Base-by-base conservation (phyloP, 768 basidiomycete genomes). In the Lentinula guzmanii region DNA sequence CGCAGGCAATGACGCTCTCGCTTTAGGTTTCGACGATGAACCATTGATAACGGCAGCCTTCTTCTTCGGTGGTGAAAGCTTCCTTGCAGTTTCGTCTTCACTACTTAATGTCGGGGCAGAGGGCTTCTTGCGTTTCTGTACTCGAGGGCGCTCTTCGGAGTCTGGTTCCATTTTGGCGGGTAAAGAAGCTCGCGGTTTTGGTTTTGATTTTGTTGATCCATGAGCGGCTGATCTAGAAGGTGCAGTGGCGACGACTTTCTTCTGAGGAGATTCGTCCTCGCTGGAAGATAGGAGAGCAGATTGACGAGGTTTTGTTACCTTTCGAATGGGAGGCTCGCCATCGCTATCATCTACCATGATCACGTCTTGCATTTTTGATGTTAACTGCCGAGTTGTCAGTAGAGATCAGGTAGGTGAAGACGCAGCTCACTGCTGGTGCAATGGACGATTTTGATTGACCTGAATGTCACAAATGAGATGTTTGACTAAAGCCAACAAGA, bases 61-160 rank as follows among this genome's bases (percentile, higher is more conserved):
- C 69, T 75, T 75, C 66, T 63, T 70, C 4, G 71, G 70, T 16
- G 57, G 18, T 43, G 37, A 28, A 2, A 62, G 31, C 1, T 50
- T 28, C 24, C 41, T 28, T 11, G 63, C 62, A 8, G 61, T 63
- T n/a, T 67, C 67, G n/a, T 67, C 67, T 42, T 56, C 55, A n/a
- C 55, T 56, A 37, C 60, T 58, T 10, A 57, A 62, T 10, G 62
- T 64, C 3, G 57, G 39, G n/a, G 61, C 55, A 4, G 46, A 31
- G 7, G 52, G 42, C 24, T 60, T 63, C 50, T 63, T 63, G 50
- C 57, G 62, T 39, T 63, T 60, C 9, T 56, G 41, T 42, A 15
- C 24, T 18, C 51, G 55, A 18, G 33, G 58, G 8, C 58, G 31
- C 18, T 56, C 52, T 45, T 63, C 21, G 31, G 16, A 15, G 39